Percentiles rank a stretch among this genome's conserved stretches.
Conservation (phyloP, 192 early-diverging fungal genomes). For the Globomyces pollinis-pini region DNA sequence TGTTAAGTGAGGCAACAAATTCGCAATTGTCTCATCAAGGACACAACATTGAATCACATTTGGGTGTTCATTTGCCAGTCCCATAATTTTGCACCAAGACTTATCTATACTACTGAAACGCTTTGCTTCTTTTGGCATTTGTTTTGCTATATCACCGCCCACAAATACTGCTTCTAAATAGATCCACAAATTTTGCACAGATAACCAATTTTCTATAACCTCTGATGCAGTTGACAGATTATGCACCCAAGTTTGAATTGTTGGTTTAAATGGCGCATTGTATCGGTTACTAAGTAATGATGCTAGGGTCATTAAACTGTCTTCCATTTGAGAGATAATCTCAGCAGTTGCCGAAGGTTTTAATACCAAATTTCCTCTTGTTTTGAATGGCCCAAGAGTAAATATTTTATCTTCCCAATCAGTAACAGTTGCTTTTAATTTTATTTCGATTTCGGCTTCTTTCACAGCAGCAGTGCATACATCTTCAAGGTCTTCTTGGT, state of each 20-base stretch:
- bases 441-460: slow-evolving; percentile 59
- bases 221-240: slow-evolving; percentile 58
- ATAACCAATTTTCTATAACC: slow-evolving; percentile 60
- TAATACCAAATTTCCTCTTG: slow-evolving; percentile 50
- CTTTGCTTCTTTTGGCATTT: slow-evolving; percentile 64
- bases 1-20: slow-evolving; percentile 52
- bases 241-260: slow-evolving; percentile 58
- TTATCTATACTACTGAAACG: slow-evolving; percentile 62
- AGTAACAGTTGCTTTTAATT: slow-evolving; percentile 45
- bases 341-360: slow-evolving; percentile 52
- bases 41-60: slow-evolving; percentile 64
- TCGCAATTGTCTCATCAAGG: slow-evolving; percentile 54
- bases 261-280: slow-evolving; percentile 55
- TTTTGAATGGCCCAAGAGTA: slow-evolving; percentile 50
- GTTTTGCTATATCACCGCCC: slow-evolving; percentile 61
- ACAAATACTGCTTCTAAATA: slow-evolving; percentile 62
- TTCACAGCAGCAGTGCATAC: slow-evolving; percentile 57
- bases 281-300: slow-evolving; percentile 56
- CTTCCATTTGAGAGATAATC: slow-evolving; percentile 59
- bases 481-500: slow-evolving; percentile 58
- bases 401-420: slow-evolving; percentile 59
- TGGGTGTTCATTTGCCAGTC: slow-evolving; percentile 56
- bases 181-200: slow-evolving; percentile 61
- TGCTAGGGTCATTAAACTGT: slow-evolving; percentile 53
- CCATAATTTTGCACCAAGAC: slow-evolving; percentile 62